phyloP scores from a whole-genome alignment of 1,139 yeast species.

The Hansenula anomala region DNA sequence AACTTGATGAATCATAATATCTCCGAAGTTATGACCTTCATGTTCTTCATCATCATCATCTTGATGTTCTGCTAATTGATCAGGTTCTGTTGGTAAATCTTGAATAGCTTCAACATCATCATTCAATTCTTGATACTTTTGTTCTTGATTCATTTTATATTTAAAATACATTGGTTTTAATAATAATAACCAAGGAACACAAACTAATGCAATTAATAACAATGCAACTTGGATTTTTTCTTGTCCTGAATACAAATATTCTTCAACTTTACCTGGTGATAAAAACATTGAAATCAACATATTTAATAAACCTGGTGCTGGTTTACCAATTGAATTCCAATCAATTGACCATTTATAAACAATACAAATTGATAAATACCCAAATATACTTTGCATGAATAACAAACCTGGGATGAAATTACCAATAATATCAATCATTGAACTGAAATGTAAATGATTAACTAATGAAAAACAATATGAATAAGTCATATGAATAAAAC shows the following conservation, averaged over 20 bases:
- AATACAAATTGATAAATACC: conserved; percentile 78
- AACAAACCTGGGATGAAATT: conserved; percentile 91
- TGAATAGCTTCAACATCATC: conserved; percentile 24
- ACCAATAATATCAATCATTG: conserved; percentile 82
- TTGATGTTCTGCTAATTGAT: conserved; percentile 12
- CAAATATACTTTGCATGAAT: conserved; percentile 95
- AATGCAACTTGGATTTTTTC: conserved; percentile 70
- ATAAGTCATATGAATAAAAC: conserved; percentile 91
- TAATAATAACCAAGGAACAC: conserved; percentile 92
- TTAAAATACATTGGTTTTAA: conserved; percentile 81
- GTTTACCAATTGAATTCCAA: conserved; percentile 71
- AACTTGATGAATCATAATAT: conserved; percentile 94
- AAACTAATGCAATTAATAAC: conserved; percentile 71
- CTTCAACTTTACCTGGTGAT: conserved; percentile 87
- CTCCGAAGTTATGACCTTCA: conserved; percentile 75
- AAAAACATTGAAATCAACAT: conserved; percentile 96
- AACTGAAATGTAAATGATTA: conserved; percentile 68
- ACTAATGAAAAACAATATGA: conserved; percentile 82
- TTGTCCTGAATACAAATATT: conserved; percentile 80
- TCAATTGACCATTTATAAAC: conserved; percentile 93
- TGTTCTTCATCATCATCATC: conserved; percentile 42
- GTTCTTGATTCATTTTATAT: conserved; percentile 29
- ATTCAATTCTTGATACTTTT: conserved; percentile 19
- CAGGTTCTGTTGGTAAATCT: conserved; percentile 16
- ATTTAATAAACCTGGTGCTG: conserved; percentile 90